Base-by-base conservation (phyloP, 495 filamentous ascomycete species). In the Podospora didyma region DNA sequence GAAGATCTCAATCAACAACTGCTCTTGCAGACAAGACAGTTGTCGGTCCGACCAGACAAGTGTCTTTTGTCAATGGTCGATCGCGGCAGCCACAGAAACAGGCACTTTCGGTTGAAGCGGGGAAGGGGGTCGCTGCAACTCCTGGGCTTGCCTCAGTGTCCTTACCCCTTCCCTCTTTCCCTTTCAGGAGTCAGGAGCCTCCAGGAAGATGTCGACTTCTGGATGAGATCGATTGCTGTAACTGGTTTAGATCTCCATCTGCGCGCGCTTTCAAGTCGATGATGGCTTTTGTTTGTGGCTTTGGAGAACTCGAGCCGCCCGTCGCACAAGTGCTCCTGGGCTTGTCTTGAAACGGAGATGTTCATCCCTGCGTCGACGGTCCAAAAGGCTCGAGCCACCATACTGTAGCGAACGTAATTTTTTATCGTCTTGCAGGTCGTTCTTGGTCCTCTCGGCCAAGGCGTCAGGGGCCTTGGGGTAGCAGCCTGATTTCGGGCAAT, bases 341-440 rank as follows among this genome's bases (percentile, higher is more conserved):
- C 60, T 46, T 1, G 42, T 54, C 55, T 54, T 62, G 55, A 58
- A 62, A 62, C 55, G 51, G 20, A 24, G 47, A 52, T 62, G 52
- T 24, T 24, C 55, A 54, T 62, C 60, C 60, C 60, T 62, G 60
- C 60, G 58, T 62, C 2, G 39, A 7, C n/a, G n/a, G 39, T 42
- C 39, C 9, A 14, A 4, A 42, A 42, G n/a, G 39, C 48, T 50
- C 26, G 48, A 50, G 34, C 26, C 39, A 42, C 39, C n/a, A n/a
- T n/a, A n/a, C n/a, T n/a, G n/a, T n/a, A 42, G 14, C 39, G 39
- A 14, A 42, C 48, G 22, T 24, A 16, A 31, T 31, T 17, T 50
- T 35, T 34, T 37, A n/a, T n/a, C n/a, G n/a, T 50, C n/a, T 42
- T 42, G 12, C 9, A 7, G 39, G 39, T 14, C 34, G 39, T 17